Percentiles rank a stretch among this genome's conserved stretches.
Conservation (phyloP, 176 grass and related monocot genomes). For the sorghum (Sorghum bicolor) region Sorghum_bicolor_NCBIv3 NC_012871.2:68321501-68322000, state of each 20-base stretch:
- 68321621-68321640: neutral
- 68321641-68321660: neutral
- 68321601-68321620: neutral
- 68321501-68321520: neutral
- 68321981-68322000: conserved; percentile 53
- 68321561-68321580: neutral
- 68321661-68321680: neutral
- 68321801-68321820: conserved; percentile 56
- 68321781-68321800: conserved; percentile 42
- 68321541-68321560: neutral
- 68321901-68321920: conserved; percentile 60
- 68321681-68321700: neutral
- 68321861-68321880: conserved; percentile 66
- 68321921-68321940: conserved; percentile 84
- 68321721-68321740: neutral
- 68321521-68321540: neutral
- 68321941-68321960: conserved; percentile 69
- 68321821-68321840: conserved; percentile 81
- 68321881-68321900: conserved; percentile 82
- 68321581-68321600: neutral
- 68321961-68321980: conserved; percentile 44
- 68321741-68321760: conserved; percentile 38
- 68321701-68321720: neutral
- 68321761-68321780: conserved; percentile 43
- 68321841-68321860: conserved; percentile 65